Conservation (phyloP, 2,329 filamentous ascomycete species). For the Malbranchea cinnamomea region DNA sequence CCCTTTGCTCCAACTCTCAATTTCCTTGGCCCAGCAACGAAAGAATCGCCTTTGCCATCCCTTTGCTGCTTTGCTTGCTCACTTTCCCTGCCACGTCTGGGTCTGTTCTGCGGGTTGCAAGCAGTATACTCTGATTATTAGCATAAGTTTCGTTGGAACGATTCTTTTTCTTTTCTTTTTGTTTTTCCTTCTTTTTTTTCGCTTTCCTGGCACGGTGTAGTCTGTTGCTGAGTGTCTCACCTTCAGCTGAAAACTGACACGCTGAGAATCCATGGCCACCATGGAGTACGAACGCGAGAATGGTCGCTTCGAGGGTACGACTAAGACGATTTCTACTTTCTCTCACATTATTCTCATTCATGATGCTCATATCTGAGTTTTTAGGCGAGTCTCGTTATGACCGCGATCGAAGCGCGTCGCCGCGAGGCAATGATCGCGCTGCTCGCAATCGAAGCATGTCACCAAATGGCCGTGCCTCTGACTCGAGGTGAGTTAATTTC, state of each 20-base stretch:
- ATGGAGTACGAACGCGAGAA: constrained; percentile 54
- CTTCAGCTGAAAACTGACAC: constrained; percentile 1
- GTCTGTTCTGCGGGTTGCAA: too few species aligned
- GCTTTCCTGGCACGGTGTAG: constrained; percentile 3
- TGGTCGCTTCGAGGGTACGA: constrained; percentile 51
- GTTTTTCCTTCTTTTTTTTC: constrained; percentile 3
- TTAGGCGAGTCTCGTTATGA: constrained; percentile 48
- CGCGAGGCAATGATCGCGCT: constrained; percentile 39
- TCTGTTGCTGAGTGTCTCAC: constrained; percentile 2
- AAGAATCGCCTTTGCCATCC: too few species aligned
- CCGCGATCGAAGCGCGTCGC: constrained; percentile 52
- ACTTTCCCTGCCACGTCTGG: constrained; percentile 11
- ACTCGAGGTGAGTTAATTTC: constrained; percentile 31
- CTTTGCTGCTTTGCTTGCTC: constrained; percentile 9
- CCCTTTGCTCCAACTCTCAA: too few species aligned
- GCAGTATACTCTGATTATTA: too few species aligned
- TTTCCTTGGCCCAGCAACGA: too few species aligned
- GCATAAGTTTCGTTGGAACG: constrained; percentile 6
- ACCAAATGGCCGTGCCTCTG: constrained; percentile 42
- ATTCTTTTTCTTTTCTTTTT: constrained; percentile 6
- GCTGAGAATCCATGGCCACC: constrained; percentile 17
- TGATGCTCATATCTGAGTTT: constrained; percentile 9
- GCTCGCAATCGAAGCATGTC: constrained; percentile 50
- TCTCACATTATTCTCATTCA: constrained; percentile 5
- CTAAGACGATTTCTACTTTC: constrained; percentile 7